These are phyloP conservation scores for Agaricus sinodeliciosus DNA, from an alignment of 768 basidiomycete genomes.

Conservation along the genomic window DNA sequence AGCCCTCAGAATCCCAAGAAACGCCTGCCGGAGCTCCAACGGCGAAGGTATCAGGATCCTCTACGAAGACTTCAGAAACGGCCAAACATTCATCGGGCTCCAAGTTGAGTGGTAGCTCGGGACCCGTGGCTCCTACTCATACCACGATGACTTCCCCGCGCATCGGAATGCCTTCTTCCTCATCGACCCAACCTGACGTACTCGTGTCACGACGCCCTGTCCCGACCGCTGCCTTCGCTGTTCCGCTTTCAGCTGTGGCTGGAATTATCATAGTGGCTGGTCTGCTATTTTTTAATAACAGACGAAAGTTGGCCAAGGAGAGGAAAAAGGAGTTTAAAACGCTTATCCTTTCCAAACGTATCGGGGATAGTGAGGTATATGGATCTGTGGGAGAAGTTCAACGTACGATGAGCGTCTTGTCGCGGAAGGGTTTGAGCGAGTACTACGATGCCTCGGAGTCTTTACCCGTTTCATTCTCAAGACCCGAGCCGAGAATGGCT, in stretches of 20 bases:
- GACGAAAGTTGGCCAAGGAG: constrained; percentile 18
- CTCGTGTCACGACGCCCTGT: constrained; percentile 19
- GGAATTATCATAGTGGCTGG: constrained; percentile 24
- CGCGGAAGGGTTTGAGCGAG: constrained; percentile 10
- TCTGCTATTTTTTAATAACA: constrained; percentile 21
- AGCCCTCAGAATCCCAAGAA: too few species aligned
- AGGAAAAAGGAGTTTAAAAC: constrained; percentile 15
- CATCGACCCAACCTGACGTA: constrained; percentile 10
- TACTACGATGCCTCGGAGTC: constrained; percentile 13
- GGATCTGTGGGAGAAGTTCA: constrained; percentile 17
- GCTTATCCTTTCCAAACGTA: constrained; percentile 11
- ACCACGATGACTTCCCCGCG: constrained; percentile 1
- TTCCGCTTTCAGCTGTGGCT: constrained; percentile 27
- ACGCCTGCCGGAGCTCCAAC: too few species aligned
- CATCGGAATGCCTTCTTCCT: background rate
- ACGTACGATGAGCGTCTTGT: constrained; percentile 15
- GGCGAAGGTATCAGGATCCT: background rate
- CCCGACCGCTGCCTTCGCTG: constrained; percentile 24
- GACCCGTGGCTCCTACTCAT: background rate
- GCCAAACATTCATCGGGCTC: background rate
- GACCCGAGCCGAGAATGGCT: background rate
- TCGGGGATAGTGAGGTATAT: constrained; percentile 13
- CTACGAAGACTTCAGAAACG: background rate
- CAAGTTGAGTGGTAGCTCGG: background rate
- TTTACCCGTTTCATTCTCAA: constrained; percentile 17